A percentile compares a stretch with the other conserved stretches of the same genome.
These are phyloP conservation scores for Aspergillus ellipticus DNA, from an alignment of 495 filamentous ascomycete species.

Conservation along the genomic window DNA sequence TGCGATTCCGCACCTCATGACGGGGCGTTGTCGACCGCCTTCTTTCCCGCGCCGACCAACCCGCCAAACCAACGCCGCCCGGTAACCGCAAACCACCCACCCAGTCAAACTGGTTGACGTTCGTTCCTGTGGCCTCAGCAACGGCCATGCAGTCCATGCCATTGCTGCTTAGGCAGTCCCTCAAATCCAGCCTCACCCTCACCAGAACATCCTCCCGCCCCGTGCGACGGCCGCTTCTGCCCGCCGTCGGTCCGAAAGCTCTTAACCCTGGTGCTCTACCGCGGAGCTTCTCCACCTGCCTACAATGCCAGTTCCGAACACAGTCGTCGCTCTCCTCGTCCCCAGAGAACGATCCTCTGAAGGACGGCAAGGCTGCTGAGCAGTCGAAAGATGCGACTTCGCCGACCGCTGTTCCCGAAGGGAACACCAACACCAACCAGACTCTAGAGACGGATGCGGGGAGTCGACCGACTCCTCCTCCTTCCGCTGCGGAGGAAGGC, in stretches of 20 bases:
- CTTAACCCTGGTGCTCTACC: constrained; percentile 12
- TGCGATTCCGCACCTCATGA: constrained; percentile 9
- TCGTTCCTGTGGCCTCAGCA: constrained; percentile 21
- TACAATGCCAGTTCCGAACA: constrained; percentile 39
- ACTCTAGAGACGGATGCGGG: constrained; percentile 23
- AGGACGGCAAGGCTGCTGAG: constrained; percentile 18
- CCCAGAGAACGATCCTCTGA: constrained; percentile 20
- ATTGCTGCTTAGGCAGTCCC: constrained; percentile 38
- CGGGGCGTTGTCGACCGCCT: neutral
- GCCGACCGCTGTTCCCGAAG: constrained; percentile 7
- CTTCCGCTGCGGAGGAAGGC: constrained; percentile 10
- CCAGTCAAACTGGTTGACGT: constrained; percentile 9
- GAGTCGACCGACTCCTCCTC: constrained; percentile 13
- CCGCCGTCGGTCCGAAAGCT: constrained; percentile 17
- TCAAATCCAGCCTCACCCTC: constrained; percentile 28
- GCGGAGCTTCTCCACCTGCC: constrained; percentile 35
- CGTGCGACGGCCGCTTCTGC: constrained; percentile 19
- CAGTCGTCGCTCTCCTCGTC: constrained; percentile 20
- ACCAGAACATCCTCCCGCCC: constrained; percentile 22
- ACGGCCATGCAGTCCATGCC: constrained; percentile 44
- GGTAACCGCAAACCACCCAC: too few relatives aligned
- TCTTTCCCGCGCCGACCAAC: constrained; percentile 3
- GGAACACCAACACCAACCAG: too few relatives aligned
- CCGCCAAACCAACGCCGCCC: neutral
- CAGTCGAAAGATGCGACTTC: constrained; percentile 12